Conservation (phyloP, 306 rosid species). For the Echinosophora koreensis region DNA sequence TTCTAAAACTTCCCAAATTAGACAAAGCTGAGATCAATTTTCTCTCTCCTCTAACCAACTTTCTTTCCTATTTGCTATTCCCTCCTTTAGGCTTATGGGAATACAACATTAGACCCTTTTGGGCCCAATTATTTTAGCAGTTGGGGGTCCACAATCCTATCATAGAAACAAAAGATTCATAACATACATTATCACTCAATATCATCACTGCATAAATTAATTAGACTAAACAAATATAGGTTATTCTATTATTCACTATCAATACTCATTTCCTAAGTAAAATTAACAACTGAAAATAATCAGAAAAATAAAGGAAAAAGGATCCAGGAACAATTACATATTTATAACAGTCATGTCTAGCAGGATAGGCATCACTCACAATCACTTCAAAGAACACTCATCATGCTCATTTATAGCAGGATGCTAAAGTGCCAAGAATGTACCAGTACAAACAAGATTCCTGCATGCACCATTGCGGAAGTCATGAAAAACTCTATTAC, state of each 20-base stretch:
- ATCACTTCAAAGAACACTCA: conserved; percentile 10
- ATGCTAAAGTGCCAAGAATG: conserved; percentile 39
- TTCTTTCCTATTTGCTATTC: too few species aligned
- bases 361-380: conserved; percentile 2
- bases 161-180: conserved; percentile 1
- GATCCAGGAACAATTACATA: neutral
- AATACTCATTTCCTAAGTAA: conserved; percentile 12
- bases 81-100: too few species aligned
- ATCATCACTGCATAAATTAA: conserved; percentile 30
- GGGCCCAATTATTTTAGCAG: too few species aligned
- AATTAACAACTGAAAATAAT: neutral
- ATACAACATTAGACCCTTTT: too few species aligned
- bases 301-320: conserved; percentile 17
- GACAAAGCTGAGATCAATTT: too few species aligned
- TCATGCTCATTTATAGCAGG: neutral
- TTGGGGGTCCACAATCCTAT: too few species aligned
- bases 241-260: neutral
- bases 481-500: conserved; percentile 97
- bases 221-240: neutral
- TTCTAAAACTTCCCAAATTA: too few species aligned
- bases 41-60: too few species aligned
- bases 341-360: neutral
- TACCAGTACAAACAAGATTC: conserved; percentile 99
- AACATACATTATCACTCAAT: conserved; percentile 6
- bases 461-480: conserved; percentile 99